Percentiles rank a stretch among this genome's conserved stretches.
These are phyloP conservation scores for Lactarius deliciosus DNA, from an alignment of 768 basidiomycete genomes.

Conservation along the genomic window DNA sequence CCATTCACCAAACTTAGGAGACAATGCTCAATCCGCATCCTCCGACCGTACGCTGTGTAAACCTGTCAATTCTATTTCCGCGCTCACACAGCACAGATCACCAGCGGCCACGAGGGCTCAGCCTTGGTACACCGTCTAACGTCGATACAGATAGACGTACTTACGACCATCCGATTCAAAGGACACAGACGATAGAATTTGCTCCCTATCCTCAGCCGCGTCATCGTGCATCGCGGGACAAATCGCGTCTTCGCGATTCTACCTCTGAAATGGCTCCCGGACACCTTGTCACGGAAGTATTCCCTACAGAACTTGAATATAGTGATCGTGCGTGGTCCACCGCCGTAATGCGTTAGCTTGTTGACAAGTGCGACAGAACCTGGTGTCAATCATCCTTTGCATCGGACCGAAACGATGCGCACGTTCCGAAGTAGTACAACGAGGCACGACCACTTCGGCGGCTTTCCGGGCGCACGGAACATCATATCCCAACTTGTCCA, in stretches of 20 bases:
- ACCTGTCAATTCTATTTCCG: not conserved
- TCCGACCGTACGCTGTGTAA: constrained; percentile 13
- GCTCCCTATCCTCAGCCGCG: constrained; percentile 39
- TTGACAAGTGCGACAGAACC: constrained; percentile 7
- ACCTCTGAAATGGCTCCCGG: constrained; percentile 10
- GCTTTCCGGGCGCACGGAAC: constrained; percentile 70
- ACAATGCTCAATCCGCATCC: not conserved
- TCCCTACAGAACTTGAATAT: constrained; percentile 4
- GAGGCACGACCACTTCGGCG: constrained; percentile 56
- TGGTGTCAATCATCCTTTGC: constrained; percentile 27
- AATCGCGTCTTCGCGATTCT: constrained; percentile 4
- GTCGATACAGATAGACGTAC: not conserved
- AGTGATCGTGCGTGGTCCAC: constrained; percentile 25
- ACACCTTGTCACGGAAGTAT: not conserved
- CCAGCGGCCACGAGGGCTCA: constrained; percentile 2
- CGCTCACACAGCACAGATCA: constrained; percentile 9
- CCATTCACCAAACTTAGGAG: not conserved
- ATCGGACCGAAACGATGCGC: constrained; percentile 29
- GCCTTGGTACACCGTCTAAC: constrained; percentile 6
- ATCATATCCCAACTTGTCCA: constrained; percentile 51
- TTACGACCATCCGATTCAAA: constrained; percentile 34
- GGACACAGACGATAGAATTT: constrained; percentile 55
- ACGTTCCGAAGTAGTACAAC: constrained; percentile 22
- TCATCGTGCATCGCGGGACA: constrained; percentile 31
- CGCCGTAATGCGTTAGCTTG: not conserved